Conservation (phyloP, 2,329 filamentous ascomycete genomes). For the Epichloe baconii region DNA sequence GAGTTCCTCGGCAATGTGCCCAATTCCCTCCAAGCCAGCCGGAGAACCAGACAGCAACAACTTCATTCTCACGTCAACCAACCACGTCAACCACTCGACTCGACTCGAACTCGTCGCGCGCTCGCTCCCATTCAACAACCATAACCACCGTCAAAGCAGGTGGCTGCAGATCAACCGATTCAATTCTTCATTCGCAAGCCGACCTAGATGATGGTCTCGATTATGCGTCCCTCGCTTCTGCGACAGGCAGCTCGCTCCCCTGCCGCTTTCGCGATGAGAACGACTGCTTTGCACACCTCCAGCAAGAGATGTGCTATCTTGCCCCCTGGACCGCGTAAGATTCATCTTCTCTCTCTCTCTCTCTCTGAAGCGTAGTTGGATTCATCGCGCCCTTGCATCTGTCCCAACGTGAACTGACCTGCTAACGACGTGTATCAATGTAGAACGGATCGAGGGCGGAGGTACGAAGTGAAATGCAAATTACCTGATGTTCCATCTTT, state of each 20-base stretch:
- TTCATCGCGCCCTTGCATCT: neutral
- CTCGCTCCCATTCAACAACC: neutral
- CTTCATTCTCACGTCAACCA: neutral
- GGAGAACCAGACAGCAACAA: neutral
- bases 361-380: too few relatives aligned
- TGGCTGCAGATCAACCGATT: neutral
- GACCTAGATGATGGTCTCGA: conserved; percentile 37
- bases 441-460: conserved; percentile 64
- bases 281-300: conserved; percentile 79
- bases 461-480: conserved; percentile 36
- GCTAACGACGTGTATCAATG: conserved; percentile 28
- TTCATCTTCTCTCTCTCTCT: neutral
- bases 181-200: neutral
- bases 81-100: neutral
- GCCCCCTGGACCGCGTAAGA: conserved; percentile 69
- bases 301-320: conserved; percentile 65
- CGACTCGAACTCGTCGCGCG: neutral
- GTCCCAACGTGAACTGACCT: neutral
- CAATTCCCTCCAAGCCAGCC: conserved; percentile 7
- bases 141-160: neutral
- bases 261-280: conserved; percentile 32
- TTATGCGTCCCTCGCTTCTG: conserved; percentile 41
- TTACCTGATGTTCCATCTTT: neutral
- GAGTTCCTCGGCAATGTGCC: conserved; percentile 37
- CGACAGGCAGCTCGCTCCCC: conserved; percentile 31